These are phyloP conservation scores for Penicillium digitatum DNA, from an alignment of 2,329 filamentous ascomycete genomes.

Conservation along the genomic window DNA sequence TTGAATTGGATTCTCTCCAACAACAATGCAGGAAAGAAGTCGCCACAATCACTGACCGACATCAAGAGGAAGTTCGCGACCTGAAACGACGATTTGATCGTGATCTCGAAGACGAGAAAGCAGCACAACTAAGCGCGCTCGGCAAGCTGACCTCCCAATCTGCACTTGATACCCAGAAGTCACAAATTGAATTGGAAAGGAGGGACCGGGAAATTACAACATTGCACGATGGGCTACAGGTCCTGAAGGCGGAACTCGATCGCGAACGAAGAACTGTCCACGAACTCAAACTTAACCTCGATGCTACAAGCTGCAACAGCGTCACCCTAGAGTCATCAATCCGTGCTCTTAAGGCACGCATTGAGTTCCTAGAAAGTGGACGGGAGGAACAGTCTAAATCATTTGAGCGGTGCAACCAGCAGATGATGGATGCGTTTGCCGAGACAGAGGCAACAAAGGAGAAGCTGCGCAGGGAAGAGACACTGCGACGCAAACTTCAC, in stretches of 20 bases:
- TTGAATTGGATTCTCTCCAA: constrained; percentile 41
- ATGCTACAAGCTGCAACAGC: constrained; percentile 58
- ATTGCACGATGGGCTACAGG: constrained; percentile 40
- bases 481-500: constrained; percentile 82
- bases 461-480: constrained; percentile 88
- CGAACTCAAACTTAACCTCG: constrained; percentile 56
- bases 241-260: constrained; percentile 48
- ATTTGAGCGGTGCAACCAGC: constrained; percentile 74
- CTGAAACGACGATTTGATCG: constrained; percentile 60
- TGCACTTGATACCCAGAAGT: constrained; percentile 38
- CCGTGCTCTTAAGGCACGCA: constrained; percentile 71
- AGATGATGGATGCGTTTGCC: constrained; percentile 71
- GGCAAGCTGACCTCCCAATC: constrained; percentile 33
- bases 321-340: constrained; percentile 69
- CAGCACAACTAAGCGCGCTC: constrained; percentile 39
- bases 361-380: constrained; percentile 85
- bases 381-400: constrained; percentile 83
- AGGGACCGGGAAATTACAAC: constrained; percentile 54
- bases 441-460: constrained; percentile 67
- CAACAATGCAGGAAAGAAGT: constrained; percentile 51
- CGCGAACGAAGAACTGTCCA: constrained; percentile 61
- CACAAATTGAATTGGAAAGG: constrained; percentile 46
- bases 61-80: constrained; percentile 65
- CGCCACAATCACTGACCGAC: constrained; percentile 56
- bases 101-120: constrained; percentile 63